These are phyloP conservation scores for Juncus inflexus DNA, from an alignment of 176 grass and related monocot species.

Conservation along the genomic window DNA sequence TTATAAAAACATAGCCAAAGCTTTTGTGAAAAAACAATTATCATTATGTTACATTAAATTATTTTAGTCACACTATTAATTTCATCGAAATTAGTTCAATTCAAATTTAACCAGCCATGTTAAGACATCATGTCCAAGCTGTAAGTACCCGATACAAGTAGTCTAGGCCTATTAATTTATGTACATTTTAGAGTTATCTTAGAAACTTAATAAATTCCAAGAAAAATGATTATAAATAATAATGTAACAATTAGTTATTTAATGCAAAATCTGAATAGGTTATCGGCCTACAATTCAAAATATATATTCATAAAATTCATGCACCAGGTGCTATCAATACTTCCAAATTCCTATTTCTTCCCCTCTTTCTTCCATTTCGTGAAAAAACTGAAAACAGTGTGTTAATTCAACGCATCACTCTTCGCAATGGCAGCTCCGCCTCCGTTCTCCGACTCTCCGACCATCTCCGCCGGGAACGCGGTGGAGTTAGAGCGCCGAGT, in stretches of 20 bases:
- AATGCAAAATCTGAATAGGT: too few relatives aligned
- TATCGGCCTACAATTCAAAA: too few relatives aligned
- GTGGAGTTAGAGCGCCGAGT: slow-evolving; percentile 61
- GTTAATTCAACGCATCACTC: slow-evolving; percentile 10
- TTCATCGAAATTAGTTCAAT: not conserved
- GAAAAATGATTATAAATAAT: too few relatives aligned
- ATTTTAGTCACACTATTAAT: too few relatives aligned
- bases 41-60: too few relatives aligned
- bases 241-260: too few relatives aligned
- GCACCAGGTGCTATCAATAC: not conserved
- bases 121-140: not conserved
- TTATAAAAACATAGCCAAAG: too few relatives aligned
- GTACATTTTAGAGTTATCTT: too few relatives aligned
- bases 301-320: not conserved
- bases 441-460: not conserved
- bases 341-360: not conserved
- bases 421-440: not conserved
- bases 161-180: too few relatives aligned
- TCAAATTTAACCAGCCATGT: not conserved
- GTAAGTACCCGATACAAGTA: not conserved
- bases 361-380: not conserved
- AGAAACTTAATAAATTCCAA: too few relatives aligned
- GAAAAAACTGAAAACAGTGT: not conserved
- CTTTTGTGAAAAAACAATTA: too few relatives aligned
- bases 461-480: not conserved